Evolutionary conservation across 2,329 filamentous ascomycete species (phyloP), one percentile per base, ranked within the genome.

Genomic region (Trichothecium roseum): DNA sequence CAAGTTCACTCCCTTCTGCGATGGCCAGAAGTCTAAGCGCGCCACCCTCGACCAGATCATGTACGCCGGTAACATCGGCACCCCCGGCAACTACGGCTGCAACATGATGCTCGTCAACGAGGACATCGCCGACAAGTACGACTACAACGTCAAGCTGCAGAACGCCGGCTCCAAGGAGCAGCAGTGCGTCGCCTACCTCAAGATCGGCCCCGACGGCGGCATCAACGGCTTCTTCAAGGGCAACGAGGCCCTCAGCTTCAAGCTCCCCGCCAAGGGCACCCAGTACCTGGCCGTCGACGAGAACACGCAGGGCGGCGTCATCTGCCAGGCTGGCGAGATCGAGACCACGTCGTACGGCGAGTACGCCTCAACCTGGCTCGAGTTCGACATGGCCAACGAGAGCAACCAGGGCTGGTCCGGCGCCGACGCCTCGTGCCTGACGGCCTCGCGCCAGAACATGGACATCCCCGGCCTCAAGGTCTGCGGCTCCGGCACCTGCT

Each of bases 171-270:
- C 37, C 42, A 34, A 47, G 30, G 54, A 57, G 37, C 47, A 55
- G 40, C 28, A 51, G 30, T 70, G 69, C 48, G 46, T 47, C 26
- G 64, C 60, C 58, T 69, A 54, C 57, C 67, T 69, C 64, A 73
- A 73, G 66, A 69, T 71, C 36, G 68, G 68, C 30, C 48, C 54
- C 12, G 45, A 57, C 32, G 56, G 58, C 28, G 38, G 40, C 26
- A 59, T 71, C 50, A 57, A 68, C 47, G 69, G 69, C 44, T 67
- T 67, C 59, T 72, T 63, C 55, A 56, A 56, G 38, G 51, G 57
- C 44, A 55, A 60, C 35, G 28, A 58, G 36, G 63, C 55, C 33
- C 32, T 65, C 35, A 51, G 41, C 37, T 72, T 72, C 49, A 51
- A 38, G 32, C 56, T 73, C 20, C 20, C 50, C 18, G 54, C 52